Conservation (phyloP, 371 early-diverging fungal species). For the Mucor piriformis region DNA sequence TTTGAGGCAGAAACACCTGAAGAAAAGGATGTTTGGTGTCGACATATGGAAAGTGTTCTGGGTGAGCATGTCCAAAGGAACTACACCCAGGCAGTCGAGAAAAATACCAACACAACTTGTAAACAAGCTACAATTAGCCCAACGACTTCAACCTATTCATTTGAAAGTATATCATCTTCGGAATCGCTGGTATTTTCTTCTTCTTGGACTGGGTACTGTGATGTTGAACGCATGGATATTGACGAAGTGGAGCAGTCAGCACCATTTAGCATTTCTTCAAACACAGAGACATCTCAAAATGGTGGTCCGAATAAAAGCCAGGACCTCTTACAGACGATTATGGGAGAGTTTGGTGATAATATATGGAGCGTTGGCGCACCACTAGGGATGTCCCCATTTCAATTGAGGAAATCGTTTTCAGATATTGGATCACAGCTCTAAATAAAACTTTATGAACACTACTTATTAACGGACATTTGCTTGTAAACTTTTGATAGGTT, state of each 20-base stretch:
- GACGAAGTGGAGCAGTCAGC: not conserved
- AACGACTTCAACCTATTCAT: constrained; percentile 10
- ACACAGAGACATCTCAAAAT: not conserved
- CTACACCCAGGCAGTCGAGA: not conserved
- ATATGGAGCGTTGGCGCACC: constrained; percentile 11
- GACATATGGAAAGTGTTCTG: constrained; percentile 26
- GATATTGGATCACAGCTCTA: not conserved
- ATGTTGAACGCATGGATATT: constrained; percentile 19
- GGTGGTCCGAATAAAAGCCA: not conserved
- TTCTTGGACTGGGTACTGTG: constrained; percentile 17
- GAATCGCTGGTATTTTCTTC: constrained; percentile 10
- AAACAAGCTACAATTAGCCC: constrained; percentile 8
- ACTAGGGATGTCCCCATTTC: constrained; percentile 8
- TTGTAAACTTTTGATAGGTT: no score
- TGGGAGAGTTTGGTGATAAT: constrained; percentile 22
- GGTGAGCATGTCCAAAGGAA: constrained; percentile 23
- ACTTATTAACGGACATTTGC: no score
- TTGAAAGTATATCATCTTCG: constrained; percentile 12
- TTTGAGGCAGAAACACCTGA: constrained; percentile 33
- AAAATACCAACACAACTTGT: not conserved
- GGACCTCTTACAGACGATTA: constrained; percentile 9
- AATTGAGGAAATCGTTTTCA: constrained; percentile 15
- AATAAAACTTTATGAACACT: no score
- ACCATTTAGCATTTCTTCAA: not conserved
- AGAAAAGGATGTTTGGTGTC: constrained; percentile 38